Conservation (phyloP, 805 yeast species). For the Hanseniaspora guilliermondii region DNA sequence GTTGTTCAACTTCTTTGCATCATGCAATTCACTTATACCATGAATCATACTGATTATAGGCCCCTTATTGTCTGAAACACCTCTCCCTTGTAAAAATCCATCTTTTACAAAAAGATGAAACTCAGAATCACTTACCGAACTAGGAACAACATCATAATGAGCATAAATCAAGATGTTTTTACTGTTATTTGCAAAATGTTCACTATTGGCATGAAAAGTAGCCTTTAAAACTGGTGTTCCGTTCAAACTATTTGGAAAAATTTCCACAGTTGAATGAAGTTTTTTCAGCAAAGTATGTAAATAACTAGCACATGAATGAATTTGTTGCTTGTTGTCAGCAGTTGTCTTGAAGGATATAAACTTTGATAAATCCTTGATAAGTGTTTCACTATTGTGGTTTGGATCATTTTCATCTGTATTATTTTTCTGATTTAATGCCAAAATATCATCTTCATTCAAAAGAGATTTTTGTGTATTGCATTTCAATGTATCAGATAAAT, state of each 20-base stretch:
- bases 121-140: conserved; percentile 71
- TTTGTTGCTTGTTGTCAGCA: conserved; percentile 6
- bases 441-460: background rate
- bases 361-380: conserved; percentile 9
- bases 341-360: conserved; percentile 7
- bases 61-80: conserved; percentile 90
- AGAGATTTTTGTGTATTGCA: background rate
- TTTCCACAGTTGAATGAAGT: conserved; percentile 40
- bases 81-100: conserved; percentile 83
- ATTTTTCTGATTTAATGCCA: background rate
- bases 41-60: conserved; percentile 78
- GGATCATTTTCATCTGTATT: background rate
- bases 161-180: conserved; percentile 65
- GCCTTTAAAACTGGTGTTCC: conserved; percentile 75
- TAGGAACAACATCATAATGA: conserved; percentile 78
- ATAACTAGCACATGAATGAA: conserved; percentile 75
- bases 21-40: conserved; percentile 64
- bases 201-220: conserved; percentile 38
- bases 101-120: conserved; percentile 61
- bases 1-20: conserved; percentile 39
- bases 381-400: background rate
- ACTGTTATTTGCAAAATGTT: background rate
- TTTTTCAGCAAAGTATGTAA: conserved; percentile 48
- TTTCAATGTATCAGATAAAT: background rate
- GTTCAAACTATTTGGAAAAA: conserved; percentile 32